phyloP scores from a whole-genome alignment of 177 flowering plant species.

The Vitis hybrid region DNA sequence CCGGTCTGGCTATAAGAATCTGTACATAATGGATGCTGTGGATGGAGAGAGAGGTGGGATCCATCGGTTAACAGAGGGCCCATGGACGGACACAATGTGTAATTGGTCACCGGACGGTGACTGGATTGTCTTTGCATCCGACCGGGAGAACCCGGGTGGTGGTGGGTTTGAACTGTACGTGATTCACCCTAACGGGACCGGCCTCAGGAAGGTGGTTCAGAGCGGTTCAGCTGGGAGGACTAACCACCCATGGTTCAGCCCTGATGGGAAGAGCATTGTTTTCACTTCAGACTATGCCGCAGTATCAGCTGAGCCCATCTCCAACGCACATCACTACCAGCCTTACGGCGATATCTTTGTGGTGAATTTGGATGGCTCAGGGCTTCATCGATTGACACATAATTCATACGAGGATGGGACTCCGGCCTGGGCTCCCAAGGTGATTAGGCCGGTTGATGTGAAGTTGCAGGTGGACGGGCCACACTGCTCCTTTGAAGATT shows the following conservation, averaged over 20 bases:
- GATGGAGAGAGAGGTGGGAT: conserved; percentile 68
- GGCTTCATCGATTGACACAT: conserved; percentile 62
- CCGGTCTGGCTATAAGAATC: conserved; percentile 75
- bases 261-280: conserved; percentile 59
- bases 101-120: conserved; percentile 92
- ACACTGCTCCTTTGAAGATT: conserved; percentile 36
- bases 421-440: conserved; percentile 67
- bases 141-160: conserved; percentile 64
- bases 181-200: conserved; percentile 83
- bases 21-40: conserved; percentile 79
- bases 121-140: conserved; percentile 86
- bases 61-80: conserved; percentile 63
- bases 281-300: conserved; percentile 81
- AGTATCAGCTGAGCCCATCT: conserved; percentile 83
- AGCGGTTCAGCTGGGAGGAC: conserved; percentile 69
- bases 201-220: conserved; percentile 53
- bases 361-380: conserved; percentile 64
- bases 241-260: conserved; percentile 91
- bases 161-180: conserved; percentile 64
- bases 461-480: conserved; percentile 13
- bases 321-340: conserved; percentile 79
- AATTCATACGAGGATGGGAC: conserved; percentile 90
- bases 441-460: conserved; percentile 48
- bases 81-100: conserved; percentile 94
- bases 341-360: conserved; percentile 86